Percentiles rank a stretch among this genome's conserved stretches.
phyloP scores from a whole-genome alignment of 2,329 filamentous ascomycete species.

The Phialemoniopsis sp. region DNA sequence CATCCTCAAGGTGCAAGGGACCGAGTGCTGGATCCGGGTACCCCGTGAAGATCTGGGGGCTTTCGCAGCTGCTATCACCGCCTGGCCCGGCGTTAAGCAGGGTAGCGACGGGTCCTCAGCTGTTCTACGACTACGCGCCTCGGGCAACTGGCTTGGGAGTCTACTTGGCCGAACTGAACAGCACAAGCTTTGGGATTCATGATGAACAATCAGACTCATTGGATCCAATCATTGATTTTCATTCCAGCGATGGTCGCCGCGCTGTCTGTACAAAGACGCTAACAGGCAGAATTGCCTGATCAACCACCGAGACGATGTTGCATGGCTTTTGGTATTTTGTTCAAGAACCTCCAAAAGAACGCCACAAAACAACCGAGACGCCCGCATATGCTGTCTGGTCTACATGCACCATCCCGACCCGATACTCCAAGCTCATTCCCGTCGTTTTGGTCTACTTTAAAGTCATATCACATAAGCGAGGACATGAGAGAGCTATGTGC shows the following conservation, averaged over 20 bases:
- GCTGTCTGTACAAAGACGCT: no score
- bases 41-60: constrained; percentile 55
- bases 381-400: background rate
- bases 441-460: constrained; percentile 6
- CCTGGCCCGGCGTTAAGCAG: constrained; percentile 51
- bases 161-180: constrained; percentile 47
- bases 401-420: constrained; percentile 1
- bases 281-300: background rate
- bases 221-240: constrained; percentile 3
- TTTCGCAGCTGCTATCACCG: constrained; percentile 61
- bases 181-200: constrained; percentile 44
- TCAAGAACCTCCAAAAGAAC: background rate
- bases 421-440: background rate
- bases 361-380: background rate
- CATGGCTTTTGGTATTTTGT: background rate
- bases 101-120: constrained; percentile 29
- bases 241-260: no score
- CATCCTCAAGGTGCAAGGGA: constrained; percentile 56
- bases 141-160: constrained; percentile 61
- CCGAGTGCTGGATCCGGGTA: constrained; percentile 60
- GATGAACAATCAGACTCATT: constrained; percentile 11
- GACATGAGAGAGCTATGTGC: constrained; percentile 79
- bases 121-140: constrained; percentile 50
- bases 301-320: background rate
- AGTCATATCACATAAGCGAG: constrained; percentile 58